phyloP scores from a whole-genome alignment of 306 rosid species.

The Vigna unguiculata region DNA sequence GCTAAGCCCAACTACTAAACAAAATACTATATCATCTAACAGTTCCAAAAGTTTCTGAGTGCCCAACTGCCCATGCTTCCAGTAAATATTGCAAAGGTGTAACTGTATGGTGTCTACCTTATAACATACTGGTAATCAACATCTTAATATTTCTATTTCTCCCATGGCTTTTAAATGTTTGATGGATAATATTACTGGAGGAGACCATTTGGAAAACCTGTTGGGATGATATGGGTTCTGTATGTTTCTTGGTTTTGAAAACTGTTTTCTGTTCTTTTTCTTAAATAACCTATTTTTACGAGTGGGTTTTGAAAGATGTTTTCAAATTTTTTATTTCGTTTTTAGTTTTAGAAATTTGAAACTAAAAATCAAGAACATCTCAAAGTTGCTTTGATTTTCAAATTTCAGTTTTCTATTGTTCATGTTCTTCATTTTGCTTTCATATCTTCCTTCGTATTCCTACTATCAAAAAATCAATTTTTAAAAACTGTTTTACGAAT shows the following conservation, averaged over 20 bases:
- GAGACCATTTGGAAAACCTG: conserved; percentile 31
- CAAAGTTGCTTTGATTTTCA: neutral
- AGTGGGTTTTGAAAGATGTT: neutral
- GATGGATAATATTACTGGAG: conserved; percentile 33
- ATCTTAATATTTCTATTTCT: conserved; percentile 17
- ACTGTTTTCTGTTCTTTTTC: neutral
- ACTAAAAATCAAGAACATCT: neutral
- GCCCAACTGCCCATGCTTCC: conserved; percentile 24
- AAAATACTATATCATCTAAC: too few relatives aligned
- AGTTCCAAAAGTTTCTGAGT: neutral
- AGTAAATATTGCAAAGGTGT: neutral
- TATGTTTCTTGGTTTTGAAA: neutral
- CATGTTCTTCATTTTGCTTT: neutral
- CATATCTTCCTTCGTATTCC: neutral
- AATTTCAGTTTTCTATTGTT: neutral
- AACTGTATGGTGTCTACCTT: neutral
- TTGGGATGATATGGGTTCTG: conserved; percentile 5
- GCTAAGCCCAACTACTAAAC: too few relatives aligned
- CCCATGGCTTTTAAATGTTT: conserved; percentile 2
- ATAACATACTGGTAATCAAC: neutral
- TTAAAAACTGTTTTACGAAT: neutral
- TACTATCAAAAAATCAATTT: neutral
- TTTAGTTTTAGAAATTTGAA: neutral
- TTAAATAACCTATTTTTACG: neutral
- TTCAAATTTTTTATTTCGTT: neutral